phyloP scores from a whole-genome alignment of 169 alveolate species.

The Cryptosporidium sp. region DNA sequence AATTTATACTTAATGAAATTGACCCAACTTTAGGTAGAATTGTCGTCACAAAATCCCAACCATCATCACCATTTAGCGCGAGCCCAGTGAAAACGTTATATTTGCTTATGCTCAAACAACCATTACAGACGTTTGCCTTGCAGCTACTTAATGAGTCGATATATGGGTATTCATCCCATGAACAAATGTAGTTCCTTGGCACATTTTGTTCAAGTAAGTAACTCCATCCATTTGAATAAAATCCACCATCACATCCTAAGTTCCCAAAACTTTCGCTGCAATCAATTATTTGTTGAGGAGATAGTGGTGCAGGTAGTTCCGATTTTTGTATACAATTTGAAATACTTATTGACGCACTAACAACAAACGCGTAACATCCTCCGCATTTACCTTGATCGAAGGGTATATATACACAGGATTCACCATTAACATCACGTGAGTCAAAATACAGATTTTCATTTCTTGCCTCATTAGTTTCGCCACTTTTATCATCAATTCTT shows the following conservation, averaged over 20 bases:
- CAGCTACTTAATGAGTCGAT: constrained; percentile 4
- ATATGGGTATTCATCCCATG: constrained; percentile 71
- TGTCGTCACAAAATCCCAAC: constrained; percentile 69
- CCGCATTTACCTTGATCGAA: constrained; percentile 65
- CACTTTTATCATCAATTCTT: neutral
- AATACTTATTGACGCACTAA: constrained; percentile 29
- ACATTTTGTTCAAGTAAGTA: constrained; percentile 26
- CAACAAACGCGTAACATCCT: constrained; percentile 72
- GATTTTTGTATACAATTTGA: constrained; percentile 45
- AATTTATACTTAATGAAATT: constrained; percentile 50
- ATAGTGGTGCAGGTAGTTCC: constrained; percentile 18
- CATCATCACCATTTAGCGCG: constrained; percentile 40
- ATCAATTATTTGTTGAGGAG: constrained; percentile 74
- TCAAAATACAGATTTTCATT: neutral
- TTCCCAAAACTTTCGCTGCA: constrained; percentile 48
- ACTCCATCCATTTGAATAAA: constrained; percentile 68
- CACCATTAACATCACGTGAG: constrained; percentile 37
- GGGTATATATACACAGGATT: constrained; percentile 62
- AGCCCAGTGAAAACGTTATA: constrained; percentile 44
- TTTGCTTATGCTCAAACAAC: constrained; percentile 25
- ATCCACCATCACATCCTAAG: constrained; percentile 73
- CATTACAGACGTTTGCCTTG: constrained; percentile 5
- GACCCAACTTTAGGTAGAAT: constrained; percentile 56
- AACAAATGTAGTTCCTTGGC: constrained; percentile 35
- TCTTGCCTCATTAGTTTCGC: neutral